Base-by-base conservation (phyloP, 768 basidiomycete genomes). In the Collybia nuda region DNA sequence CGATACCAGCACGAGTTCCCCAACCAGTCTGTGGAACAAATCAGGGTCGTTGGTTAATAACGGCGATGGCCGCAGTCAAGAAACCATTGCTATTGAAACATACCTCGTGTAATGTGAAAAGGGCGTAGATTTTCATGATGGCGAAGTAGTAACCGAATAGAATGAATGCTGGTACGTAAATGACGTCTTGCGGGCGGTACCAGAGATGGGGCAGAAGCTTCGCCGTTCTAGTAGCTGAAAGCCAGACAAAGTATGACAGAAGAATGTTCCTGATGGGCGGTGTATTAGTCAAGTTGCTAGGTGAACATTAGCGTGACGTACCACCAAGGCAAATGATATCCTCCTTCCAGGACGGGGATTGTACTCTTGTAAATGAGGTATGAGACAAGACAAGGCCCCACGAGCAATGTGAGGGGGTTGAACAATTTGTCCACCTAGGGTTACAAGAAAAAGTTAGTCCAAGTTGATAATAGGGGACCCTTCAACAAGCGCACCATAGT, bases 1-100 rank as follows among this genome's bases (percentile, higher is more conserved):
- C 90, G 60, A 94, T 90, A 71, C 93, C 93, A 5, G 93, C 83
- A 67, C 93, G 87, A n/a, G 93, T 97, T 38, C 93, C 93, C 93
- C 93, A 96, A 37, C 88, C 93, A 62, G 91, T 94, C 85, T 90
- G 52, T 54, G 19, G 44, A 52, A 9, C 36, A 39, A 12, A 52
- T 18, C 53, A 12, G 17, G 24, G 24, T 7, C 24, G 24, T 26
- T 26, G 7, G 28, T 26, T 35, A 44, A 23, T 6, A 15, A 17
- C 4, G n/a, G 17, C 40, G 14, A 2, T 14, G 32, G n/a, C 9
- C 32, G 32, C 32, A 36, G 5, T 15, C 8, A 15, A 9, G 26
- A 7, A 26, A n/a, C n/a, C 24, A 26, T 26, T 3, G 44, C 15
- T 21, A 43, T 18, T 37, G 49, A 45, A 17, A 56, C 79, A n/a